phyloP scores from a whole-genome alignment of 768 basidiomycete species.

The Lactarius tabidus region DNA sequence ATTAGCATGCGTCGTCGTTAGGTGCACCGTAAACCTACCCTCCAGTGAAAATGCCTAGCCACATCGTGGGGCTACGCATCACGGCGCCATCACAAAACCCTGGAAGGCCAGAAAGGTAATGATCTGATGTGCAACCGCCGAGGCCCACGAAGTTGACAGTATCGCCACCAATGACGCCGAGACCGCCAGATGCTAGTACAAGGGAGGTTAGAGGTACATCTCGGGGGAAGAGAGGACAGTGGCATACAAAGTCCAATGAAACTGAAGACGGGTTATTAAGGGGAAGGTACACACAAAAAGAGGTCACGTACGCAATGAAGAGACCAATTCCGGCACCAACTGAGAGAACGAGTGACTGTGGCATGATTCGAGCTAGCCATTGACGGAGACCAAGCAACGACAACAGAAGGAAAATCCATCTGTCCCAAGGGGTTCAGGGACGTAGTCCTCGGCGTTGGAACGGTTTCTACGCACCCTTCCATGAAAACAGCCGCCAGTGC shows the following conservation, averaged over 20 bases:
- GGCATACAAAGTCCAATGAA: conserved; percentile 70
- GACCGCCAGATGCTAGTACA: conserved; percentile 53
- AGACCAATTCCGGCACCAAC: conserved; percentile 86
- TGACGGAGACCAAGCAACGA: conserved; percentile 82
- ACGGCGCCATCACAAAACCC: conserved; percentile 61
- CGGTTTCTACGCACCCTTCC: conserved; percentile 56
- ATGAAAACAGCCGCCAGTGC: conserved; percentile 83
- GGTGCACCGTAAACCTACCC: conserved; percentile 46
- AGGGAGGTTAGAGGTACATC: background rate
- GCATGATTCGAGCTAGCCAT: conserved; percentile 87
- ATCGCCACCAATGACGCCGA: conserved; percentile 73
- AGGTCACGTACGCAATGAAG: conserved; percentile 67
- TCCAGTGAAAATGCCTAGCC: conserved; percentile 84
- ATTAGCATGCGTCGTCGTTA: background rate
- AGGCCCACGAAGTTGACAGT: conserved; percentile 66
- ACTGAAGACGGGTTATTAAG: conserved; percentile 32
- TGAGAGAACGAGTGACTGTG: conserved; percentile 78
- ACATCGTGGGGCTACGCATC: conserved; percentile 71
- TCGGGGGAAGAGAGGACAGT: background rate
- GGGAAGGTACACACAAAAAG: background rate
- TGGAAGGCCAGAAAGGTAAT: conserved; percentile 41
- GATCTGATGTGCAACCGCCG: conserved; percentile 65
- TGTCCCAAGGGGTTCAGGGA: conserved; percentile 28
- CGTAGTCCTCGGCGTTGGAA: background rate
- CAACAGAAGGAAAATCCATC: conserved; percentile 78